These are phyloP conservation scores for Diaporthe sp. DNA, from an alignment of 2,329 filamentous ascomycete species.

Conservation along the genomic window DNA sequence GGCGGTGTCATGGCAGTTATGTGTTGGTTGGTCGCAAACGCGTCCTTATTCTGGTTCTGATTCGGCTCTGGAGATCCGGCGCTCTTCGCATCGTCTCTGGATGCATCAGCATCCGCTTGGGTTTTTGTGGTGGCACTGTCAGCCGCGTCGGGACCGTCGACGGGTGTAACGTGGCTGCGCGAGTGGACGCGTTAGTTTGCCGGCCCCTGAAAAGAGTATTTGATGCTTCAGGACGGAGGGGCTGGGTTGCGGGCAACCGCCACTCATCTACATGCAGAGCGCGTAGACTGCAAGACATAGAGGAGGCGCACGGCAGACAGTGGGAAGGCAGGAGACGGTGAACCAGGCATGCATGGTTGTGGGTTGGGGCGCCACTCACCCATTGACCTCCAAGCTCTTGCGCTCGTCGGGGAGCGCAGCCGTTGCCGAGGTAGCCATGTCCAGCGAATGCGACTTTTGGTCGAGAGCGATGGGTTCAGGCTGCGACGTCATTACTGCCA, in stretches of 20 bases:
- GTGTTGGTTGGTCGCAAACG: slow-evolving; percentile 43
- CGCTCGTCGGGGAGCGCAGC: slow-evolving; percentile 52
- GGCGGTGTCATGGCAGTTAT: slow-evolving; percentile 34
- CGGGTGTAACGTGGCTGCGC: slow-evolving; percentile 37
- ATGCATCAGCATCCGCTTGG: slow-evolving; percentile 6
- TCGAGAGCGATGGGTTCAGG: slow-evolving; percentile 54
- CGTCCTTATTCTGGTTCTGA: slow-evolving; percentile 38
- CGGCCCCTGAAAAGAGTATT: not conserved
- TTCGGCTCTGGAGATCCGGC: slow-evolving; percentile 27
- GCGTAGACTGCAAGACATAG: not conserved
- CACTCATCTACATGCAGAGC: not conserved
- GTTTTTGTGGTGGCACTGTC: slow-evolving; percentile 3
- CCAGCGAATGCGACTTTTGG: slow-evolving; percentile 60
- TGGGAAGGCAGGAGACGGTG: not conserved
- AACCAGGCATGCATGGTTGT: not conserved
- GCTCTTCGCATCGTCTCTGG: slow-evolving; percentile 27
- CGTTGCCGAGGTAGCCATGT: slow-evolving; percentile 54
- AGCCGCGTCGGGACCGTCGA: slow-evolving; percentile 30
- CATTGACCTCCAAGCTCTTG: slow-evolving; percentile 55
- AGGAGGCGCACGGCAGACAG: not conserved
- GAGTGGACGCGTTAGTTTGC: slow-evolving; percentile 27
- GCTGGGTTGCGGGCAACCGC: not conserved
- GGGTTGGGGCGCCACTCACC: slow-evolving; percentile 59
- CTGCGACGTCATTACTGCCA: slow-evolving; percentile 65
- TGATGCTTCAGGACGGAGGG: not conserved